phyloP scores from a whole-genome alignment of 2,329 filamentous ascomycete genomes.

The Exophiala bonariae region DNA sequence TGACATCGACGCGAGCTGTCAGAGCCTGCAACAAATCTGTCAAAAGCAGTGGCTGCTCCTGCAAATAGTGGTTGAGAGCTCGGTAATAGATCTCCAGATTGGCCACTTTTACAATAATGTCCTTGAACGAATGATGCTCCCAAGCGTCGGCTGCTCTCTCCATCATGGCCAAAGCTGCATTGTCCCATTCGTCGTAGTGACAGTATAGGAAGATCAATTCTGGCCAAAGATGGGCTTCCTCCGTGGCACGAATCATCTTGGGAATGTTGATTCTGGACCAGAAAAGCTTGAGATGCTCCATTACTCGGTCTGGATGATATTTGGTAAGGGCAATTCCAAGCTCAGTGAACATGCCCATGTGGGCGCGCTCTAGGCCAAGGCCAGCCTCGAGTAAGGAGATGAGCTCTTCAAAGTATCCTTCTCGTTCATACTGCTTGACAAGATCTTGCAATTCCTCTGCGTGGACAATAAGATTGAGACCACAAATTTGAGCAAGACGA shows the following conservation, averaged over 20 bases:
- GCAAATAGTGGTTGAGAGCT: slow-evolving; percentile 92
- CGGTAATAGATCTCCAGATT: slow-evolving; percentile 99
- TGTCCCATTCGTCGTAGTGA: slow-evolving; percentile 98
- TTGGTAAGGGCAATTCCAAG: slow-evolving; percentile 88
- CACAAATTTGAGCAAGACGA: slow-evolving; percentile 96
- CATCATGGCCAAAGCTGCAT: slow-evolving; percentile 95
- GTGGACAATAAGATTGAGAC: slow-evolving; percentile 95
- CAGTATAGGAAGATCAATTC: slow-evolving; percentile 97
- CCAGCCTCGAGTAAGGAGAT: slow-evolving; percentile 93
- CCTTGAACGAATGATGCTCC: slow-evolving; percentile 99
- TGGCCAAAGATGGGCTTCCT: slow-evolving; percentile 95
- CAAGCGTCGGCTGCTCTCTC: slow-evolving; percentile 95
- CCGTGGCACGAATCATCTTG: slow-evolving; percentile 90
- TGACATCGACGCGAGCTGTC: slow-evolving; percentile 93
- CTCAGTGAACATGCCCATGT: slow-evolving; percentile 97
- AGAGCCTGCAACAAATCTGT: slow-evolving; percentile 93
- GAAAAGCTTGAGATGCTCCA: slow-evolving; percentile 99
- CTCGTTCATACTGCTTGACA: slow-evolving; percentile 93
- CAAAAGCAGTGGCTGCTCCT: slow-evolving; percentile 91
- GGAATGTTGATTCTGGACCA: slow-evolving; percentile 98
- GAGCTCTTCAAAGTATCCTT: slow-evolving; percentile 98
- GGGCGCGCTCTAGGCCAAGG: slow-evolving; percentile 83
- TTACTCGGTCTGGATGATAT: slow-evolving; percentile 91
- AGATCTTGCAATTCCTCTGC: slow-evolving; percentile 91
- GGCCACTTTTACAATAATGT: slow-evolving; percentile 94